Evolutionary conservation across 2,329 filamentous ascomycete genomes (phyloP).

Genomic region (Colletotrichum eleusines): DNA sequence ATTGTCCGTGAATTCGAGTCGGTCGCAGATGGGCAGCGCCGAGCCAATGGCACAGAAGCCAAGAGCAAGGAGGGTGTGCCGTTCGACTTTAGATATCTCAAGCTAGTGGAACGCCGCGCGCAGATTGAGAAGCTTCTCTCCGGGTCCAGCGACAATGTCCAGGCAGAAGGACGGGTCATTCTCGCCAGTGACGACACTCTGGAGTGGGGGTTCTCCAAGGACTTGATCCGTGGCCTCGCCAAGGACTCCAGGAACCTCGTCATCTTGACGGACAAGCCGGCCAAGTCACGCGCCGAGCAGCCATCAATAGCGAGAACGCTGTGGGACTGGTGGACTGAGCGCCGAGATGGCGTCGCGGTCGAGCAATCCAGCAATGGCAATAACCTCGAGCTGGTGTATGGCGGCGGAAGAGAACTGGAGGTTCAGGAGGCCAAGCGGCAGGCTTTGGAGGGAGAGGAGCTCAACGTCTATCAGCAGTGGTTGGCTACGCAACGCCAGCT

Average conservation of each 20-base stretch:
- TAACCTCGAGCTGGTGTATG: conserved; percentile 74
- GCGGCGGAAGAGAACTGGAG: conserved; percentile 71
- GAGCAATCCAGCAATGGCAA: conserved; percentile 68
- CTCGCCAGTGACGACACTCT: conserved; percentile 90
- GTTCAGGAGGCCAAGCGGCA: conserved; percentile 72
- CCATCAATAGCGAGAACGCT: conserved; percentile 78
- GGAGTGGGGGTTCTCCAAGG: conserved; percentile 95
- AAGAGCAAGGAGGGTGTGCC: conserved; percentile 73
- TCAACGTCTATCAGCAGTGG: conserved; percentile 90
- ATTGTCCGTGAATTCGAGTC: conserved; percentile 94
- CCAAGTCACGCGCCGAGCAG: conserved; percentile 56
- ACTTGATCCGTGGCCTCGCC: conserved; percentile 80
- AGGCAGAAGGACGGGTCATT: conserved; percentile 76
- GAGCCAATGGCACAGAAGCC: conserved; percentile 59
- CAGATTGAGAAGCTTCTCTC: conserved; percentile 79
- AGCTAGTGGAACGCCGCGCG: conserved; percentile 83
- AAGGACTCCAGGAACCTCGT: conserved; percentile 84
- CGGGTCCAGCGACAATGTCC: conserved; percentile 56
- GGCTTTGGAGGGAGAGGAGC: conserved; percentile 79
- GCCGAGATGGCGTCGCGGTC: conserved; percentile 71
- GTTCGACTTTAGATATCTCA: conserved; percentile 90
- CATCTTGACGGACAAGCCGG: conserved; percentile 83
- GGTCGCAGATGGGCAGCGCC: conserved; percentile 65
- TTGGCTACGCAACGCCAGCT: conserved; percentile 89
- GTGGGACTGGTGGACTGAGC: conserved; percentile 83